These are phyloP conservation scores for Pseudocercospora ulei DNA, from an alignment of 2,329 filamentous ascomycete species.

Conservation along the genomic window DNA sequence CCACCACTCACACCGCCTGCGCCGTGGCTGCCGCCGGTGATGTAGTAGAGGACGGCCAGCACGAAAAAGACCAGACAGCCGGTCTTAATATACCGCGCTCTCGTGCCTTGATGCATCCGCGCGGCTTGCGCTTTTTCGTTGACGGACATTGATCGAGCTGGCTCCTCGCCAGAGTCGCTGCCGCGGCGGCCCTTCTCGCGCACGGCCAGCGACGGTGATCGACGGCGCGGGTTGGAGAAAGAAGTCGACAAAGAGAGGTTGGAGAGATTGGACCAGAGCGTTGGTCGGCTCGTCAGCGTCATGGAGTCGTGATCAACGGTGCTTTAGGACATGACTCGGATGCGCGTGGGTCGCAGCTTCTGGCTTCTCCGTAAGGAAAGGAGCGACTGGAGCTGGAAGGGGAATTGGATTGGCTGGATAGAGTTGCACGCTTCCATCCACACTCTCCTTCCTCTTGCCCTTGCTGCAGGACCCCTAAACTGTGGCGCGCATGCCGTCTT, in stretches of 20 bases:
- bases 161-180: slow-evolving; percentile 41
- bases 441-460: no score
- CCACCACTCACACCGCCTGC: slow-evolving; percentile 8
- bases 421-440: no score
- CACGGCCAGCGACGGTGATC: slow-evolving; percentile 45
- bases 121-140: slow-evolving; percentile 36
- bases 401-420: no score
- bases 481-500: no score
- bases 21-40: slow-evolving; percentile 29
- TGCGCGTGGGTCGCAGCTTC: background rate
- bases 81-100: slow-evolving; percentile 53
- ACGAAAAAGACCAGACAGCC: slow-evolving; percentile 51
- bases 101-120: slow-evolving; percentile 54
- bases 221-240: slow-evolving; percentile 37
- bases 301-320: slow-evolving; percentile 12
- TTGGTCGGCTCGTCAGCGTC: slow-evolving; percentile 16
- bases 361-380: slow-evolving; percentile 5
- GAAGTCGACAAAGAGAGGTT: slow-evolving; percentile 36
- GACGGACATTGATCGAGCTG: slow-evolving; percentile 36
- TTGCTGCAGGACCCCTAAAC: no score
- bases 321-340: slow-evolving; percentile 11
- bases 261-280: slow-evolving; percentile 47
- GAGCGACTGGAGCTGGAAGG: slow-evolving; percentile 4
- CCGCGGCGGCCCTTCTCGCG: slow-evolving; percentile 34
- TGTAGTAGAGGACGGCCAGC: slow-evolving; percentile 49